Conservation (phyloP, 164 flowering plant species). For the Vitis amurensis region DNA sequence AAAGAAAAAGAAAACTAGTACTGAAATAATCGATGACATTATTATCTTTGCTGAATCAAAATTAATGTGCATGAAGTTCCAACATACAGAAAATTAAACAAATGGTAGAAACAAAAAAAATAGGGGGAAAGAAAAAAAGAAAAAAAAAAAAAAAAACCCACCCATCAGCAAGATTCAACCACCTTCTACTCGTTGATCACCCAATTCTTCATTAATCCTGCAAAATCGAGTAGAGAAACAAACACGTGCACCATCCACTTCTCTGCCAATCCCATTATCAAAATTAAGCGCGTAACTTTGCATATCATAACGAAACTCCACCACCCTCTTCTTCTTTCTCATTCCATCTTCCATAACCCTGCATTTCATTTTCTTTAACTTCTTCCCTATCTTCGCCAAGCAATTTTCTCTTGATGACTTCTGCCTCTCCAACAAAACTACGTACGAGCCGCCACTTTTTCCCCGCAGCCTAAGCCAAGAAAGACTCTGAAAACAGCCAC, state of each 20-base stretch:
- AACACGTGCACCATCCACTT: not conserved
- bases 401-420: constrained; percentile 8
- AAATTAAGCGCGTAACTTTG: constrained; percentile 39
- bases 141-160: not conserved
- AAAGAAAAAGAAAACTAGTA: no score
- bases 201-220: not conserved
- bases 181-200: not conserved
- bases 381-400: constrained; percentile 1
- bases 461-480: not conserved
- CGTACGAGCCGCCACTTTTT: no score
- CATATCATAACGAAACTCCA: constrained; percentile 33
- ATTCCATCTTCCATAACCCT: constrained; percentile 39
- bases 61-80: no score
- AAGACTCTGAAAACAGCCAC: not conserved
- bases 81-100: not conserved
- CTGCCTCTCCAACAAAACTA: not conserved
- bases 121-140: not conserved
- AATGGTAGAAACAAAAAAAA: not conserved
- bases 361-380: constrained; percentile 22
- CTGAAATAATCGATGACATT: not conserved
- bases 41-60: not conserved
- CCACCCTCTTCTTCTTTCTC: constrained; percentile 9
- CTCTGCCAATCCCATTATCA: constrained; percentile 15
- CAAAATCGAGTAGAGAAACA: constrained; percentile 3
- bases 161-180: not conserved